Percentiles rank a stretch among this genome's conserved stretches.
Conservation (phyloP, 2,329 filamentous ascomycete species). For the Aspergillus sp. region DNA sequence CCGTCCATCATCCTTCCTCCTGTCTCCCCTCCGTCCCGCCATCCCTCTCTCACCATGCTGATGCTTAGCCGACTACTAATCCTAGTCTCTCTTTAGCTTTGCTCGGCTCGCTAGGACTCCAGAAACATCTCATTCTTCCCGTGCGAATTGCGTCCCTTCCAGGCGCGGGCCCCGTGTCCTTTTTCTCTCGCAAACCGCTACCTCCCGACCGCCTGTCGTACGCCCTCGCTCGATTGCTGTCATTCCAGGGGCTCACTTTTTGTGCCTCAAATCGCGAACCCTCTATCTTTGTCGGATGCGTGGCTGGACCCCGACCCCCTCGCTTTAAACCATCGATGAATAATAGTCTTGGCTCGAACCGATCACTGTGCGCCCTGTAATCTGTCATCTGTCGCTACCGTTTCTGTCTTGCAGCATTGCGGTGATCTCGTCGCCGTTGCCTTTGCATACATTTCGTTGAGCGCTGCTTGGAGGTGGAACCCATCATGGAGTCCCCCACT, state of each 20-base stretch:
- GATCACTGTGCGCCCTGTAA: constrained; percentile 10
- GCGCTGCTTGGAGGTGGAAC: constrained; percentile 2
- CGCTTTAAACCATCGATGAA: constrained; percentile 13
- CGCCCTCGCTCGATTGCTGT: background rate
- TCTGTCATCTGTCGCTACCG: background rate
- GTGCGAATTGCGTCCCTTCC: constrained; percentile 12
- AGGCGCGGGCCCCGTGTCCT: constrained; percentile 17
- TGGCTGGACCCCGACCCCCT: constrained; percentile 10
- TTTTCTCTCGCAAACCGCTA: constrained; percentile 9
- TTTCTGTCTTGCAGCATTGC: background rate
- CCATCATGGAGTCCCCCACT: constrained; percentile 55
- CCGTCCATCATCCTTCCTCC: background rate
- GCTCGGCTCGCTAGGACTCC: constrained; percentile 8
- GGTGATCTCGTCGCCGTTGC: background rate
- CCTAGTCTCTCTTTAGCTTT: constrained; percentile 11
- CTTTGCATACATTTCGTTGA: background rate
- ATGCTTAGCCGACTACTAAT: constrained; percentile 11
- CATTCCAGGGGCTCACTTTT: constrained; percentile 5
- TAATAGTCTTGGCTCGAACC: constrained; percentile 11
- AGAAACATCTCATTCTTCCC: background rate
- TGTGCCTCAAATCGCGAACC: constrained; percentile 7
- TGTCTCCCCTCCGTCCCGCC: background rate
- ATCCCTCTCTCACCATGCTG: constrained; percentile 8
- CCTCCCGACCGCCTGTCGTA: constrained; percentile 7
- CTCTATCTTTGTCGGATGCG: constrained; percentile 12